These are phyloP conservation scores for Suhomyces guaymorum DNA, from an alignment of 1,139 yeast genomes.

Conservation along the genomic window DNA sequence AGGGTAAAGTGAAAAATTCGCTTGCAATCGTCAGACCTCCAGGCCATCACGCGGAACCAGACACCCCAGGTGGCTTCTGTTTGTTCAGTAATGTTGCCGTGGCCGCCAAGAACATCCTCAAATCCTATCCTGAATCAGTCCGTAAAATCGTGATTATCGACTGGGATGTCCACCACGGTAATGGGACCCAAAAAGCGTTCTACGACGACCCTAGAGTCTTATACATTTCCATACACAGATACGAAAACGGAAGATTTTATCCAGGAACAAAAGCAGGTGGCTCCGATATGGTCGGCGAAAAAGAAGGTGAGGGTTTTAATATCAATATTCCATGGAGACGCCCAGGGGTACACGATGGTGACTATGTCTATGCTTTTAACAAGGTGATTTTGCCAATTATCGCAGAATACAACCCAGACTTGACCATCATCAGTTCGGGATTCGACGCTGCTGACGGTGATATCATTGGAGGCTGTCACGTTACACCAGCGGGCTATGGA, in stretches of 20 bases:
- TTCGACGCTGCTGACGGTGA: constrained; percentile 99
- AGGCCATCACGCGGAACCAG: constrained; percentile 99
- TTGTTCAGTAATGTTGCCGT: constrained; percentile 95
- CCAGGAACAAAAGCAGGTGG: constrained; percentile 90
- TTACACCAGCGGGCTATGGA: constrained; percentile 93
- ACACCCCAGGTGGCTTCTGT: constrained; percentile 95
- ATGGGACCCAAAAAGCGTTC: constrained; percentile 95
- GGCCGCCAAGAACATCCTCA: constrained; percentile 84
- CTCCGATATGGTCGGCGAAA: constrained; percentile 78
- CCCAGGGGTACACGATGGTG: constrained; percentile 96
- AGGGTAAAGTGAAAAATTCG: constrained; percentile 87
- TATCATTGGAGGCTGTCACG: constrained; percentile 96
- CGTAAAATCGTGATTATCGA: constrained; percentile 82
- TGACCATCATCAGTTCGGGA: constrained; percentile 91
- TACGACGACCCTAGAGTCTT: constrained; percentile 86
- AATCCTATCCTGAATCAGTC: constrained; percentile 84
- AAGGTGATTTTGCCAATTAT: constrained; percentile 89
- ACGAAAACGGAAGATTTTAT: constrained; percentile 87
- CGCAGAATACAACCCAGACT: constrained; percentile 87
- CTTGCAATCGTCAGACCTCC: constrained; percentile 97
- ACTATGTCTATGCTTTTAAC: constrained; percentile 88
- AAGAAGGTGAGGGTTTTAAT: constrained; percentile 80
- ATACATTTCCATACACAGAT: constrained; percentile 88
- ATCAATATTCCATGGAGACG: constrained; percentile 93
- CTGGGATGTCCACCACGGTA: constrained; percentile 99